Evolutionary conservation across 1,284 basidiomycete genomes (phyloP).

Genomic region (Blastosporella zonata): DNA sequence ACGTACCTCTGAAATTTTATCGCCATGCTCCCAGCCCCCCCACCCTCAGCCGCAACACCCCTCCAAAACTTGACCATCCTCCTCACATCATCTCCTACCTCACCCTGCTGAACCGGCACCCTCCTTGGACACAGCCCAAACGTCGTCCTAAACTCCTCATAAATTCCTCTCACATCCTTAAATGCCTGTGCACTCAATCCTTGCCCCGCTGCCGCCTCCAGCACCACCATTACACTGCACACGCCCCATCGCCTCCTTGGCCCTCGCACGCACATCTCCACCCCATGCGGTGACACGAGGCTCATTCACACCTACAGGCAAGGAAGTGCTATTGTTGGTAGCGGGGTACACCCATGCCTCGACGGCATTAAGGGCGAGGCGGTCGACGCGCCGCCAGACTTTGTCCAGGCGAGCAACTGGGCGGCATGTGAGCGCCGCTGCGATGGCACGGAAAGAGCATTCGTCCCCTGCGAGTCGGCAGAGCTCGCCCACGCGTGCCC

Average conservation of each 20-base stretch:
- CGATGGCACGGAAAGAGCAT: constrained; percentile 72
- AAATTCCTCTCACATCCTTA: constrained; percentile 40
- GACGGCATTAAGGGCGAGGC: constrained; percentile 50
- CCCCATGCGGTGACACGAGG: constrained; percentile 66
- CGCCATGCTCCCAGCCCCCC: constrained; percentile 41
- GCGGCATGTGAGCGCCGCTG: constrained; percentile 61
- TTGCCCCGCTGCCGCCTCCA: constrained; percentile 29
- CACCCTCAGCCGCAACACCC: constrained; percentile 42
- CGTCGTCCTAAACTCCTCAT: constrained; percentile 49
- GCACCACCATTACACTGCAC: constrained; percentile 33
- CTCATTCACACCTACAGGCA: constrained; percentile 35
- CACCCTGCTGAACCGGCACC: constrained; percentile 31
- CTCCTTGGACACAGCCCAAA: constrained; percentile 53
- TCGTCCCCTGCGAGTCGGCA: constrained; percentile 68
- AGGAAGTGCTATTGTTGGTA: constrained; percentile 35
- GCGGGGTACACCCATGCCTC: constrained; percentile 61
- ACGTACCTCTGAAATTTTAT: constrained; percentile 63
- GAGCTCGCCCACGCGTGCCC: constrained; percentile 69
- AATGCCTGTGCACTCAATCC: constrained; percentile 42
- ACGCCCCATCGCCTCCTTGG: constrained; percentile 42
- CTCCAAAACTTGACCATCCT: constrained; percentile 55
- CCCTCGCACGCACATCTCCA: constrained; percentile 45
- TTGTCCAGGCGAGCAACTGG: constrained; percentile 74
- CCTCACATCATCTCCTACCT: constrained; percentile 44
- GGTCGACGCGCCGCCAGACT: constrained; percentile 71